Base-by-base conservation (phyloP, 805 yeast genomes). In the Wickerhamiella brachini region DNA sequence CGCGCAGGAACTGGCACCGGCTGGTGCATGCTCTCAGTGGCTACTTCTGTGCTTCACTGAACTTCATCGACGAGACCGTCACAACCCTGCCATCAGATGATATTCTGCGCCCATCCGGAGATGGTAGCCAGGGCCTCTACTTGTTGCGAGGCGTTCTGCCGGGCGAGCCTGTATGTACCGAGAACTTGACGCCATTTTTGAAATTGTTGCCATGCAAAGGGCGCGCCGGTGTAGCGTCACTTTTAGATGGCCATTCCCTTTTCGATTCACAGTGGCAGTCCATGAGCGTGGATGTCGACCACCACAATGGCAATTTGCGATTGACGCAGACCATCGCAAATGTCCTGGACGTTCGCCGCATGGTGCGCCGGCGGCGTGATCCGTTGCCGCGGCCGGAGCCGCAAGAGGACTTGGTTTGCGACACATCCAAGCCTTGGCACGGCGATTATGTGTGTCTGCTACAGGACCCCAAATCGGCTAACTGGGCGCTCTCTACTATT, bases 261-360 rank as follows among this genome's bases (percentile, higher is more conserved):
- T 93, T 88, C 65, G 95, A 88, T 61, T 80, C 96, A 0, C 79
- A 81, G 55, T 93, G 97, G 97, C 95, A 89, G 57, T 79, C 89
- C 42, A 82, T 93, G 87, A 76, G 96, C 1, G 78, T 93, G 45
- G 97, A 90, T 63, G 73, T 90, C 23, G 67, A 68, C 17, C 80
- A 87, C 0, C 68, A 67, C 12, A 80, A 88, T 57, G 68, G 64
- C 22, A 67, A 54, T 2, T 52, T 58, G 78, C 69, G 52, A 8
- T 47, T 48, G 20, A 50, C 74, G 23, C 89, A 85, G 56, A 54
- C 54, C 44, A 69, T 90, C 21, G 82, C 83, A 57, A 73, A 81
- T 49, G 87, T 88, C 2, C 69, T 85, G 26, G 84, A 89, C 62
- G 76, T 85, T 20, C 80, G 79, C 24, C 76, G 82, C 53, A 73